A percentile compares a stretch with the other conserved stretches of the same genome.
Evolutionary conservation across 2,329 filamentous ascomycete species (phyloP).

Genomic region (Monosporascus sp.): DNA sequence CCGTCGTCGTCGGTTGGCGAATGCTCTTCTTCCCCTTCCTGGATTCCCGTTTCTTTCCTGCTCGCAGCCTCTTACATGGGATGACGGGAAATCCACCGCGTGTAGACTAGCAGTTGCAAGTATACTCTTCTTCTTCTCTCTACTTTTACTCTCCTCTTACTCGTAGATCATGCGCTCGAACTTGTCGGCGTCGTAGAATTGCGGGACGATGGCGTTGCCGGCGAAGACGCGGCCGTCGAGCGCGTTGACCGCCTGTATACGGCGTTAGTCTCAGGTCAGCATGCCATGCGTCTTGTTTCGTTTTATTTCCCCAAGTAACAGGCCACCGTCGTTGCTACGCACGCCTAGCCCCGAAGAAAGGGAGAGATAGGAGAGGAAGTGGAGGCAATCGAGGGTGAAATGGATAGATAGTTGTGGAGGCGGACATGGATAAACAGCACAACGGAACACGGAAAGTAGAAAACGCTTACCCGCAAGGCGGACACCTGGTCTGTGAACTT

Average conservation of each 20-base stretch:
- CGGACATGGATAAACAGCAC: no score
- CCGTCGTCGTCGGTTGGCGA: no score
- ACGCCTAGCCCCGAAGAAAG: not conserved
- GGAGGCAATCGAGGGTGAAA: not conserved
- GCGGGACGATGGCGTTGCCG: conserved; percentile 75
- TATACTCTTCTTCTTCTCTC: conserved; percentile 1
- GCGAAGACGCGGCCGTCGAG: conserved; percentile 85
- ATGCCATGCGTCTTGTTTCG: not conserved
- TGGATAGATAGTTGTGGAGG: not conserved
- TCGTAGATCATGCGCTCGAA: conserved; percentile 66
- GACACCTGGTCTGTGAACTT: conserved; percentile 85
- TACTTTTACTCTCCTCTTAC: conserved; percentile 15
- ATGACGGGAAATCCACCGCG: no score
- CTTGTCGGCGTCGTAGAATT: conserved; percentile 75
- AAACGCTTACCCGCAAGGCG: conserved; percentile 66
- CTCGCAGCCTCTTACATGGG: no score
- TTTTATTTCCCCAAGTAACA: no score
- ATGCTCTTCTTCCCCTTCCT: no score
- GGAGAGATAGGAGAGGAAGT: conserved; percentile 2
- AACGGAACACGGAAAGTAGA: not conserved
- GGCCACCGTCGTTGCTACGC: no score
- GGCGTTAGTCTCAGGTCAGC: not conserved
- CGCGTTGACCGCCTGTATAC: conserved; percentile 72
- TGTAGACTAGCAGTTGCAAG: no score
- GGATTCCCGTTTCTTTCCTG: no score